Evolutionary conservation across 768 basidiomycete genomes (phyloP), one percentile per base, ranked within the genome.

Genomic region (Leccinum broughii): DNA sequence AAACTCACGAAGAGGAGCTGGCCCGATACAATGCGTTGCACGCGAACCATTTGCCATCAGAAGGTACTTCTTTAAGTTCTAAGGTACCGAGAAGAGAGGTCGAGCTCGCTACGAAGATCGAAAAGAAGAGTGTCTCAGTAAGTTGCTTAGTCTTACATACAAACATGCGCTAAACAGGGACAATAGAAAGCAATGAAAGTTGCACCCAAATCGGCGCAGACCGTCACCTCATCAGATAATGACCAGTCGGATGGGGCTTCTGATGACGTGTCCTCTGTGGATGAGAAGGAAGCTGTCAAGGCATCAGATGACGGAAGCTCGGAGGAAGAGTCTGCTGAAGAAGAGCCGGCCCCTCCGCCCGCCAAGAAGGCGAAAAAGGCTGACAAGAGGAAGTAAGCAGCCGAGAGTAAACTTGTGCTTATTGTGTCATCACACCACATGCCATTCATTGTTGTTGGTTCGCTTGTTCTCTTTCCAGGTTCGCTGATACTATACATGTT

Each of bases 1-100:
- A 80, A 60, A 76, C 79, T 39, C 93, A 89, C 68, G 80, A 85
- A 9, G 77, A 77, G 35, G 82, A 87, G 51, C 86, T 91, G 71
- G 80, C 78, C 46, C 83, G 81, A 8, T 91, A 90, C 69, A 87
- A 88, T 55, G 83, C 80, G 34, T 77, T 78, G 57, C 77, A 82
- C 7, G 78, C 77, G 13, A 80, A 80, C 56, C 79, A 83, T 60
- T 76, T 81, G 37, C 78, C 80, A 55, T 81, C 77, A 30, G 79
- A 79, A 46, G 77, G 81, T 28, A 69, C 71, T 11, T 80, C 44
- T 46, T 11, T 46, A 46, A 46, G 20, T 46, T 46, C 79, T 22
- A 81, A 77, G 49, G 56, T 51, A 37, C 14, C 51, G 20, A 69
- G 32, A 58, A 67, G 71, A 55, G 65, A 61, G 35, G 54, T 15